Evolutionary conservation across 2,329 filamentous ascomycete species (phyloP).

Genomic region (Tolypocladium capitatum): DNA sequence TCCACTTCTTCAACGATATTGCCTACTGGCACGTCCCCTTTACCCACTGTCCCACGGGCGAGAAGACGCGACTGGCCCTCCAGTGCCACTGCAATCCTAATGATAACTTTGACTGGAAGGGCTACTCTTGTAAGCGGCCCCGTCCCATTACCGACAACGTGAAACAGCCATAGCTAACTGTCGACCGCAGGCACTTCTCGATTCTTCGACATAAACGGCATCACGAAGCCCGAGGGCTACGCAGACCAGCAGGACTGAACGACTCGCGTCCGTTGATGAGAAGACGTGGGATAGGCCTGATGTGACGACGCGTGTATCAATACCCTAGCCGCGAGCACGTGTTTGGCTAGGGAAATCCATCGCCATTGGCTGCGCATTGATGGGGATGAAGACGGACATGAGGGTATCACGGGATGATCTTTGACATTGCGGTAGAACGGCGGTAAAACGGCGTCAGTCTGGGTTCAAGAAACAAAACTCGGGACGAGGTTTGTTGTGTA

Average conservation of each 20-base stretch:
- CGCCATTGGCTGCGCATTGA: not conserved
- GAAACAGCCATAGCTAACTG: not conserved
- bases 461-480: slow-evolving; percentile 8
- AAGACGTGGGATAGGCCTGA: not conserved
- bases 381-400: not conserved
- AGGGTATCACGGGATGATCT: slow-evolving; percentile 6
- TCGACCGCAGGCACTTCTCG: slow-evolving; percentile 47
- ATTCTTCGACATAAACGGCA: slow-evolving; percentile 71
- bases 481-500: slow-evolving; percentile 15
- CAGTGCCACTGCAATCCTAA: slow-evolving; percentile 91
- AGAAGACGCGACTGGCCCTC: slow-evolving; percentile 69
- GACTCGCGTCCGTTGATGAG: not conserved
- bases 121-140: slow-evolving; percentile 73
- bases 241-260: slow-evolving; percentile 50
- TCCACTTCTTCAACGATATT: slow-evolving; percentile 99
- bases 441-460: slow-evolving; percentile 12
- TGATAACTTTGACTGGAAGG: slow-evolving; percentile 99
- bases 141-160: not conserved
- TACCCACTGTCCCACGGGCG: slow-evolving; percentile 89
- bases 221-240: slow-evolving; percentile 76
- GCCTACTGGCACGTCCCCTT: slow-evolving; percentile 97
- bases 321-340: not conserved
- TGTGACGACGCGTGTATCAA: not conserved
- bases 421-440: slow-evolving; percentile 10
- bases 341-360: not conserved